Base-by-base conservation (phyloP, 2,329 filamentous ascomycete species). In the Monilinia aucupariae region DNA sequence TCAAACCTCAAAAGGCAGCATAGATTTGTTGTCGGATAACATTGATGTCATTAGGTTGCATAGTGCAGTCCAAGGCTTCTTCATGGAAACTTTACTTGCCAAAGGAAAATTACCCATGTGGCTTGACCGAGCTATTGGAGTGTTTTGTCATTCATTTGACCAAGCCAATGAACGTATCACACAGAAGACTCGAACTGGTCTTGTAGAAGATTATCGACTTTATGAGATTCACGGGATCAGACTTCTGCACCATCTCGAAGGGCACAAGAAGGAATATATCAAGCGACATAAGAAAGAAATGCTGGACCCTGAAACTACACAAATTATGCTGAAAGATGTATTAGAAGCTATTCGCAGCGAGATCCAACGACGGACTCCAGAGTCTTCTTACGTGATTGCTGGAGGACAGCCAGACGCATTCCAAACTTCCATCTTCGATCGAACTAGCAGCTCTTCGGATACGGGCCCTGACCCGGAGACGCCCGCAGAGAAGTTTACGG, bases 1-100 rank as follows among this genome's bases (percentile, higher is more conserved):
- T 10, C 67, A 69, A 39, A 72, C 69, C 4, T 73, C 71, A 4
- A 69, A 68, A 54, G 74, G 76, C 3, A 81, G 78, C 8, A 75
- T 71, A 61, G 77, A 81, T 64, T 75, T 76, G 70, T 67, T 75
- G 2, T 72, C 75, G 13, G 80, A 82, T 43, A 77, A 74, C 48
- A 73, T 82, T 9, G 81, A 84, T 61, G 77, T 82, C 25, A 76
- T 84, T 1, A 72, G 78, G 30, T 73, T 83, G 9, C 81, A 83
- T 66, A 78, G 77, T 39, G 80, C 83, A 6, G 79, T 83, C 1
- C 81, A 83, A 65, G 77, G 77, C 2, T 83, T 82, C 65, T 82
- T 83, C 63, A 73, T 80, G 30, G 79, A 82, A 54, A 74, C 76
- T 0, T 71, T 83, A 3, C 73, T 74, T 25, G 69, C 67, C 9